Base-by-base conservation (phyloP, 179 eudicot species). In the Patellifolia procumbens region DNA sequence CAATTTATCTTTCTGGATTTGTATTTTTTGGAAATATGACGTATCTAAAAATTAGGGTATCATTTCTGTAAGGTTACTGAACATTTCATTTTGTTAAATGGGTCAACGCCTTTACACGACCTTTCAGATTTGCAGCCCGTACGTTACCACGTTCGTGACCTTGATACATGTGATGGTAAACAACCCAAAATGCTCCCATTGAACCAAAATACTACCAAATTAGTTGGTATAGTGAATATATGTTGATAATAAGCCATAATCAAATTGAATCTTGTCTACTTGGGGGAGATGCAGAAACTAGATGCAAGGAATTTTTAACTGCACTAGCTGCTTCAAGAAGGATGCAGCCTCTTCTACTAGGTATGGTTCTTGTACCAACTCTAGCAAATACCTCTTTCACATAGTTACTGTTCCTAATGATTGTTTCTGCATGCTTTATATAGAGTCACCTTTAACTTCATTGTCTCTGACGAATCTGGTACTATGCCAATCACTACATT, bases 91-190 rank as follows among this genome's bases (percentile, higher is more conserved):
- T 28, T 24, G 26, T 34, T 31, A 12, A 62, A 46, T 74, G n/a
- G 13, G 10, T 45, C 68, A 39, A 73, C 67, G 51, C 24, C 37
- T 43, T 68, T 26, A 66, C 71, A 59, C 37, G 28, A 64, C 22
- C 70, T 69, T 80, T 64, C 89, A 94, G 98, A 92, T 89, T 78
- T 94, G 77, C 98, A 94, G 91, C 94, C 92, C 19, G 98, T 87
- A 79, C 87, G 98, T 15, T 94, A 97, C 81, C 98, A 97, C 32
- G 98, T 92, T 39, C 92, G 98, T 74, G 93, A 94, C 87, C 92
- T 89, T 62, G 81, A 87, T 76, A 86, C 97, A 4, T 94, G 98
- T 79, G 96, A 94, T 73, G 98, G 98, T 94, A 62, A 87, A 89
- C 67, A 68, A 59, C 68, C 20, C 45, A 43, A n/a, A 48, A 34